phyloP scores from a whole-genome alignment of 2,329 filamentous ascomycete species.

The Lasiodiplodia sp. region DNA sequence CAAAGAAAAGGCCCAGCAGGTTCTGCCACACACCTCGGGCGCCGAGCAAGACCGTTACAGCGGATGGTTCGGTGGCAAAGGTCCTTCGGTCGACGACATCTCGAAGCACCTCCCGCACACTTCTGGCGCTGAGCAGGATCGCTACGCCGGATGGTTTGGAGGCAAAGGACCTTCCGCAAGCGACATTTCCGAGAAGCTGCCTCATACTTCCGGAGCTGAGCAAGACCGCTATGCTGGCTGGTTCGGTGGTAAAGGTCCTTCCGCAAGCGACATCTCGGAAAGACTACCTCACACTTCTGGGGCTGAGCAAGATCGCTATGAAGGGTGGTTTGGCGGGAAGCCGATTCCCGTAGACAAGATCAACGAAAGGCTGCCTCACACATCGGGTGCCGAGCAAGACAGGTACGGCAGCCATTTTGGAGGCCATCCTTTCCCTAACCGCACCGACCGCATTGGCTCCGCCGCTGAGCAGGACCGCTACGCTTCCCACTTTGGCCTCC shows the following conservation, averaged over 20 bases:
- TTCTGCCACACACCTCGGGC: constrained; percentile 16
- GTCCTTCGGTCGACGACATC: not conserved
- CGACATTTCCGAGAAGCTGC: constrained; percentile 10
- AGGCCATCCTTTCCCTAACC: not conserved
- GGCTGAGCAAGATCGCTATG: constrained; percentile 26
- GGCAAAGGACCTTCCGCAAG: constrained; percentile 16
- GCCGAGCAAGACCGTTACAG: constrained; percentile 28
- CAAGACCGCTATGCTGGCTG: constrained; percentile 23
- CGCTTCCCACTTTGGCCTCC: constrained; percentile 20
- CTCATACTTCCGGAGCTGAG: constrained; percentile 9
- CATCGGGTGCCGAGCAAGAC: constrained; percentile 26
- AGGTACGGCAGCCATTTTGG: constrained; percentile 26
- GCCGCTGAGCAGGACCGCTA: constrained; percentile 29
- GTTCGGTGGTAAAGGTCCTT: constrained; percentile 23
- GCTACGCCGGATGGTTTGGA: constrained; percentile 23
- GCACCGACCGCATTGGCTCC: constrained; percentile 11
- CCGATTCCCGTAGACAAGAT: constrained; percentile 1
- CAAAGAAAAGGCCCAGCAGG: not conserved
- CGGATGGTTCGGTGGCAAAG: constrained; percentile 13
- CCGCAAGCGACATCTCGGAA: constrained; percentile 13
- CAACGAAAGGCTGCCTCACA: constrained; percentile 13
- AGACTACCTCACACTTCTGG: constrained; percentile 12
- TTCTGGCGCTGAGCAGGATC: constrained; percentile 22
- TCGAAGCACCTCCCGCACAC: not conserved
- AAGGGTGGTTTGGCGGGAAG: constrained; percentile 24